A percentile compares a stretch with the other conserved stretches of the same genome.
phyloP scores from a whole-genome alignment of 2,329 filamentous ascomycete genomes.

The Xylogone sp. region DNA sequence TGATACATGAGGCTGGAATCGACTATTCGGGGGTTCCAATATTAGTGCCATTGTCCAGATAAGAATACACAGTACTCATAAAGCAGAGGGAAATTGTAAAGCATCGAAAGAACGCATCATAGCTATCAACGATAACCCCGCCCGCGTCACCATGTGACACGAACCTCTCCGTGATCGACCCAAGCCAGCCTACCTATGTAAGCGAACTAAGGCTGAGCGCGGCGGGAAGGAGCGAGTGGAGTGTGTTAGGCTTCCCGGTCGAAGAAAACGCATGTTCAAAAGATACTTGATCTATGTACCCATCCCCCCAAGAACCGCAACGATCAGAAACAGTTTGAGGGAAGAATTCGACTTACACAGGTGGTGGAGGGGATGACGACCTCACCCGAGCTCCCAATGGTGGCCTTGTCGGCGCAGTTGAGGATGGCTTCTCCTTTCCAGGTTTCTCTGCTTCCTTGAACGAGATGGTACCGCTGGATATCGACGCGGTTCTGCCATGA shows the following conservation, averaged over 20 bases:
- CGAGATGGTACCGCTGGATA: slow-evolving; percentile 19
- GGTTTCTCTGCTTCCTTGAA: slow-evolving; percentile 14
- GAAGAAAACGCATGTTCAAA: background rate
- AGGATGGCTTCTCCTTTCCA: slow-evolving; percentile 12
- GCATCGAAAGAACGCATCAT: background rate
- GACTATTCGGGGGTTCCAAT: slow-evolving; percentile 31
- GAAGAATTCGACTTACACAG: slow-evolving; percentile 25
- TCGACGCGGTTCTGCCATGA: slow-evolving; percentile 9
- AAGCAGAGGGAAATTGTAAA: no score
- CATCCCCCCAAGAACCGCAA: background rate
- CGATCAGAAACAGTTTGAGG: slow-evolving; percentile 1
- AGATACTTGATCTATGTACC: slow-evolving; percentile 2
- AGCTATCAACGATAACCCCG: background rate
- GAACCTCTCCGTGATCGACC: background rate
- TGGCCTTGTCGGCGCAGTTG: slow-evolving; percentile 8
- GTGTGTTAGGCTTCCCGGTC: slow-evolving; percentile 6
- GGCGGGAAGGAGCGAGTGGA: slow-evolving; percentile 4
- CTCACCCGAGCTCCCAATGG: slow-evolving; percentile 16
- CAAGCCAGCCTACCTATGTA: slow-evolving; percentile 2
- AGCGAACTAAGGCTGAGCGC: slow-evolving; percentile 15
- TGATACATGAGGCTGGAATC: slow-evolving; percentile 65
- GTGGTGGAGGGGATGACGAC: slow-evolving; percentile 33
- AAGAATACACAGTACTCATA: background rate
- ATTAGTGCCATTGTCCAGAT: slow-evolving; percentile 20
- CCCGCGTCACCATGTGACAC: background rate